These are phyloP conservation scores for Pluteus cervinus DNA, from an alignment of 768 basidiomycete species.

Conservation along the genomic window DNA sequence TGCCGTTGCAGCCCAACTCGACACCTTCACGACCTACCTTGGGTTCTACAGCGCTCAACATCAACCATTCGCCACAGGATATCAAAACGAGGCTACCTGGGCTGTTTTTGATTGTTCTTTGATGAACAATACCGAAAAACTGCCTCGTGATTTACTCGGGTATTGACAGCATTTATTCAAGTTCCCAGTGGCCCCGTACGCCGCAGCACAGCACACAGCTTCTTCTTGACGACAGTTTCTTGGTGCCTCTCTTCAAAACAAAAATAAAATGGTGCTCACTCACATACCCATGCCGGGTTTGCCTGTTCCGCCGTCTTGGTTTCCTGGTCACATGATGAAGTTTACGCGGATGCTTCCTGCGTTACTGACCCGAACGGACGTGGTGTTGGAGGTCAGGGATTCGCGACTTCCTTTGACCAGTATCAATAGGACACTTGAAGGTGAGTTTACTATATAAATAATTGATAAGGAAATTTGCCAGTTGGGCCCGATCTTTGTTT, in stretches of 20 bases:
- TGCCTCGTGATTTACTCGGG: too few relatives aligned
- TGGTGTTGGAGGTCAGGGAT: slow-evolving; percentile 94
- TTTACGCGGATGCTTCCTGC: slow-evolving; percentile 74
- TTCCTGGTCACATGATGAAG: slow-evolving; percentile 91
- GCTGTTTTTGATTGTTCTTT: too few relatives aligned
- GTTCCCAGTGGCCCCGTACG: too few relatives aligned
- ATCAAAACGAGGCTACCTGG: too few relatives aligned
- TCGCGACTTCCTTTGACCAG: slow-evolving; percentile 89
- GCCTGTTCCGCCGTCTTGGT: slow-evolving; percentile 84
- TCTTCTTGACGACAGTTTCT: background rate
- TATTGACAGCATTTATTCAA: too few relatives aligned
- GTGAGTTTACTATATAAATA: slow-evolving; percentile 31
- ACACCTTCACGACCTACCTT: too few relatives aligned
- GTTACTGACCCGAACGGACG: slow-evolving; percentile 75
- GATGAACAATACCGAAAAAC: too few relatives aligned
- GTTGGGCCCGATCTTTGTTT: background rate
- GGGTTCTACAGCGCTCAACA: too few relatives aligned
- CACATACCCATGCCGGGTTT: slow-evolving; percentile 39
- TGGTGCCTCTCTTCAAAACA: background rate
- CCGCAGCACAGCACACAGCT: too few relatives aligned
- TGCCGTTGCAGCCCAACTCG: too few relatives aligned
- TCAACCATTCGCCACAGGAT: too few relatives aligned
- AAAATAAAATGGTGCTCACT: slow-evolving; percentile 23
- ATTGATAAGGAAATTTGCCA: slow-evolving; percentile 6
- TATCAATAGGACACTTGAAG: slow-evolving; percentile 87